These are phyloP conservation scores for Microstroma glucosiphilum DNA, from an alignment of 1,284 basidiomycete genomes.

Conservation along the genomic window DNA sequence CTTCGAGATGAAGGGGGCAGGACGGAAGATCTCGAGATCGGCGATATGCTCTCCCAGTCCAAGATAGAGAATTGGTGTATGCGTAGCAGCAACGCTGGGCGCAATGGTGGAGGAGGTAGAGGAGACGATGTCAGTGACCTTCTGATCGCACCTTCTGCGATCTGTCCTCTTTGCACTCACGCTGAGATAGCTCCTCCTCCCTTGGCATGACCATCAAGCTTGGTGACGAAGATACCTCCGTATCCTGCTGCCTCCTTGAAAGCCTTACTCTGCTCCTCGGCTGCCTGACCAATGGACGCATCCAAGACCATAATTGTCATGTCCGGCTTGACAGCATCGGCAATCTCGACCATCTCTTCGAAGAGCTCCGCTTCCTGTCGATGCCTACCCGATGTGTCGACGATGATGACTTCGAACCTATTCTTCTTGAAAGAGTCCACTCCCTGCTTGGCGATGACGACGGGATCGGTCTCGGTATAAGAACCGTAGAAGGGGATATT, in stretches of 20 bases:
- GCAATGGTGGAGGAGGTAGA: not conserved
- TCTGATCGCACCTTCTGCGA: not conserved
- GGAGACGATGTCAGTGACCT: constrained; percentile 5
- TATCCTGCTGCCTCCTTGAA: constrained; percentile 98
- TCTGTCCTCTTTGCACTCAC: constrained; percentile 53
- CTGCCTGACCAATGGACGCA: constrained; percentile 73
- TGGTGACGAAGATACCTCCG: constrained; percentile 98
- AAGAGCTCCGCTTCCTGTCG: constrained; percentile 97
- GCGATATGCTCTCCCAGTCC: constrained; percentile 95
- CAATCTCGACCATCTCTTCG: constrained; percentile 95
- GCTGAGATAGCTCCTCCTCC: constrained; percentile 98
- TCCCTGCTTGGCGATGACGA: constrained; percentile 85
- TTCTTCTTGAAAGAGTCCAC: constrained; percentile 96
- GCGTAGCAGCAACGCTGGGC: constrained; percentile 87
- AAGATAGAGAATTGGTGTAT: constrained; percentile 97
- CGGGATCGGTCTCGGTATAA: constrained; percentile 98
- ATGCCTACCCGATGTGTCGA: constrained; percentile 95
- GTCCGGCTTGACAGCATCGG: constrained; percentile 77
- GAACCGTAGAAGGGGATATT: constrained; percentile 98
- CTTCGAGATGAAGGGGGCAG: constrained; percentile 95
- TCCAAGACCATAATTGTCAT: constrained; percentile 55
- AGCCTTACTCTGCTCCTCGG: constrained; percentile 87
- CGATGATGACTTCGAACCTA: constrained; percentile 96
- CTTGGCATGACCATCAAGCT: constrained; percentile 99
- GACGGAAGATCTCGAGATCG: constrained; percentile 90